Percentiles rank a stretch among this genome's conserved stretches.
phyloP scores from a whole-genome alignment of 2,329 filamentous ascomycete species.

The Cordyceps cateniannulata region DNA sequence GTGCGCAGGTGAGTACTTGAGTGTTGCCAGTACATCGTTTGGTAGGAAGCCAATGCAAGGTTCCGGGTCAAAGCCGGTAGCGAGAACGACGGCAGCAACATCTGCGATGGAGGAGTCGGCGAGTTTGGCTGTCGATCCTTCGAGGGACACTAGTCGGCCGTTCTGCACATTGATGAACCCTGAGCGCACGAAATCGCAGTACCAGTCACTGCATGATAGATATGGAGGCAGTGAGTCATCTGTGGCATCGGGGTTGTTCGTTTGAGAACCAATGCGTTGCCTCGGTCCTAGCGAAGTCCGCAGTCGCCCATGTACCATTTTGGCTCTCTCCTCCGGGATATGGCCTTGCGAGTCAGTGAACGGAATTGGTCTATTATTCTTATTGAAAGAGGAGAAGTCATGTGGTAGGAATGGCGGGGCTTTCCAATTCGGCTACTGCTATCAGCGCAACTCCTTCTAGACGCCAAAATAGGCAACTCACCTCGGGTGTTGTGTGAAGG shows the following conservation, averaged over 20 bases:
- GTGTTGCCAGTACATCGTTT: conserved; percentile 41
- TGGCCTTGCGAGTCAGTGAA: conserved; percentile 60
- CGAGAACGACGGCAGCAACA: conserved; percentile 62
- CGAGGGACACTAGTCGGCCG: conserved; percentile 37
- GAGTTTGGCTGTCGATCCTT: conserved; percentile 29
- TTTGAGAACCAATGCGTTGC: conserved; percentile 44
- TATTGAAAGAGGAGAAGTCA: conserved; percentile 67
- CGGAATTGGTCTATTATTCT: conserved; percentile 52
- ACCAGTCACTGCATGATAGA: conserved; percentile 64
- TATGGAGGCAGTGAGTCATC: conserved; percentile 51
- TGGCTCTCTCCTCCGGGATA: conserved; percentile 52
- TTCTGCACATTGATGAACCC: conserved; percentile 47
- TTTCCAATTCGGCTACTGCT: conserved; percentile 38
- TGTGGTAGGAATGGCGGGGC: conserved; percentile 62
- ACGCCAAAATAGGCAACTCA: conserved; percentile 20
- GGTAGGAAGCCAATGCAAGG: conserved; percentile 60
- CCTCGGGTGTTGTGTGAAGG: conserved; percentile 45
- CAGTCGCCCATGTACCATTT: conserved; percentile 45
- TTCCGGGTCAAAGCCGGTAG: conserved; percentile 67
- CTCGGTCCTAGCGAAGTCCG: conserved; percentile 43
- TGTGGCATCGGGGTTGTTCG: conserved; percentile 31
- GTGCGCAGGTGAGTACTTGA: conserved; percentile 52
- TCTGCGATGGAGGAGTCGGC: conserved; percentile 37
- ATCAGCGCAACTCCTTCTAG: conserved; percentile 19
- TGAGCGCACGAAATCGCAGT: conserved; percentile 66